Evolutionary conservation across 2,329 filamentous ascomycete species (phyloP), one percentile per base, ranked within the genome.

Genomic region (Colletotrichum sansevieriae): DNA sequence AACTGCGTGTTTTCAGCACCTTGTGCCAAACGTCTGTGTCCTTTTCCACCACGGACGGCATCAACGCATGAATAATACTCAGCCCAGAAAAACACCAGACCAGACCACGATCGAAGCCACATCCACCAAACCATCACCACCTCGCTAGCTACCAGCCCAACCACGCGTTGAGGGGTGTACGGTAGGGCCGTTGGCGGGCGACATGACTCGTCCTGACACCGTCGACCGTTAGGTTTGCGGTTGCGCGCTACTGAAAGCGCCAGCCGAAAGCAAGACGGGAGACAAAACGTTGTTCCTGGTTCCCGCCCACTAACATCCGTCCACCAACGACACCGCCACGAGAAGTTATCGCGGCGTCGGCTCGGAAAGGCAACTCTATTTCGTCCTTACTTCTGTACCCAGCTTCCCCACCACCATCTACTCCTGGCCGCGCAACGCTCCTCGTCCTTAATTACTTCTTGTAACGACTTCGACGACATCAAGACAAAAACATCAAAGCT

Each of bases 171-270:
- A 61, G 58, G 47, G 58, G 46, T 52, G 65, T 56, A 37, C 62
- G 49, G 49, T 58, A 59, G 51, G 52, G 55, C 54, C 64, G 57
- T 62, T 66, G 29, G 25, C 22, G 46, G 29, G 25, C 22, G 46
- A 63, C 65, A 68, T 68, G 62, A 68, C 65, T 68, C 65, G 65
- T 55, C 55, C 62, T 55, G 54, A 37, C 62, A 35, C 62, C 65
- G 55, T 68, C 33, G 60, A 56, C 62, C 62, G 62, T 65, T 61
- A 59, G 54, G 62, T 59, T 68, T 61, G 55, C 49, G 22, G 55
- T 43, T 60, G 55, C 55, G 65, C 62, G 62, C 62, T 63, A 68
- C 33, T 59, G 61, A 68, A 60, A 59, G 61, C 60, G 29, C 54
- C 47, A 41, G 29, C 52, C 65, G 37, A 58, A 58, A 58, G 51